Evolutionary conservation across 176 grass and related monocot genomes (phyloP).

Genomic region (Luzula sylvatica): DNA sequence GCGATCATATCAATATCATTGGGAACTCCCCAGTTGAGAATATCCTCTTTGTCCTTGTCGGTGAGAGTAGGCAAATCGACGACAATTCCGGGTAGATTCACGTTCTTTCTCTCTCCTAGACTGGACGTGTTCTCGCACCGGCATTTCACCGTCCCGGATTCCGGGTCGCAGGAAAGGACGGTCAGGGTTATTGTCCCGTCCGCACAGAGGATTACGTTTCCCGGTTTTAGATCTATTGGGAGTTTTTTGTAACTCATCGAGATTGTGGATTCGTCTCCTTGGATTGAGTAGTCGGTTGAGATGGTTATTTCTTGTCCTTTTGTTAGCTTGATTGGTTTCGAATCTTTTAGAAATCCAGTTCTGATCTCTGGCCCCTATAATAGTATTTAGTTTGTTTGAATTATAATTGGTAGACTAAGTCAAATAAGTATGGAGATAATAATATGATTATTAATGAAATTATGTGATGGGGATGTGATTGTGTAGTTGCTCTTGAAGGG

Average conservation of each 20-base stretch:
- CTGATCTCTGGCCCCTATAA: slow-evolving; percentile 86
- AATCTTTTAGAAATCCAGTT: slow-evolving; percentile 85
- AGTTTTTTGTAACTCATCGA: slow-evolving; percentile 98
- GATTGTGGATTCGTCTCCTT: slow-evolving; percentile 68
- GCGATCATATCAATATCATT: slow-evolving; percentile 93
- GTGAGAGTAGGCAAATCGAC: slow-evolving; percentile 82
- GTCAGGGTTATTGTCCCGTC: slow-evolving; percentile 79
- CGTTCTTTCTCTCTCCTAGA: slow-evolving; percentile 88
- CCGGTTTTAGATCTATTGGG: slow-evolving; percentile 68
- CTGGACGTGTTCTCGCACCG: slow-evolving; percentile 80
- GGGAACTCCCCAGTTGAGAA: slow-evolving; percentile 73
- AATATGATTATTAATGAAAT: not conserved
- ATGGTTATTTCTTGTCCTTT: slow-evolving; percentile 85
- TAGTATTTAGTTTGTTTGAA: too few species aligned
- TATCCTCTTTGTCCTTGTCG: slow-evolving; percentile 87
- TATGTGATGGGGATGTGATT: too few species aligned
- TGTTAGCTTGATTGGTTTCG: slow-evolving; percentile 68
- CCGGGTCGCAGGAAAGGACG: slow-evolving; percentile 64
- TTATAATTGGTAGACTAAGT: not conserved
- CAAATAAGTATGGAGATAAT: not conserved
- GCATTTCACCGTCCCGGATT: slow-evolving; percentile 75
- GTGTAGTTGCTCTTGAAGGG: not conserved
- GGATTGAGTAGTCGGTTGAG: slow-evolving; percentile 73
- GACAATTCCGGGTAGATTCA: slow-evolving; percentile 80
- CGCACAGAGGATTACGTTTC: slow-evolving; percentile 72